Base-by-base conservation (phyloP, 169 alveolate species). In the Fabrea salina region DNA sequence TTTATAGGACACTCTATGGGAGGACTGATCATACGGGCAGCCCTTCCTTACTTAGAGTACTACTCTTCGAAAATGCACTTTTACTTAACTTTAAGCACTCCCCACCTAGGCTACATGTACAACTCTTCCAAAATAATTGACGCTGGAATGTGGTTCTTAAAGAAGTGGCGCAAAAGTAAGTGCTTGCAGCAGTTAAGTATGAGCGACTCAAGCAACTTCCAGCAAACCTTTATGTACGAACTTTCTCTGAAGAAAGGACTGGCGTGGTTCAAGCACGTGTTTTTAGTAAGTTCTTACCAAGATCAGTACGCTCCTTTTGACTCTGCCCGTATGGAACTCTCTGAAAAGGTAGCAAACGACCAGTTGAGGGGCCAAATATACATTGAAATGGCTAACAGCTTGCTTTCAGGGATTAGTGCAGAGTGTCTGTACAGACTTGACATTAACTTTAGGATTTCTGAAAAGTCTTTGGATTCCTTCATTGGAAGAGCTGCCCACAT, bases 401-500 rank as follows among this genome's bases (percentile, higher is more conserved):
- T 81, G 4, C 44, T 74, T 16, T 4, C 59, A 3, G 40, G 58
- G 11, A 40, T 81, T 43, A 40, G 32, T 41, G 85, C 74, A 22
- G 86, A 81, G 44, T n/a, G 43, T 19, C 74, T 96, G 16, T 86
- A 89, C 75, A 89, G 97, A 82, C 80, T 96, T 37, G 97, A 94
- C 85, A 97, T 96, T 7, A 91, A 94, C 80, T 96, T 94, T 79
- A 88, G 88, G 64, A 92, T 93, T 30, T 82, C 95, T 39, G 92
- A 93, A 82, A 92, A 94, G 86, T 87, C 86, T 61, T 79, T 93
- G 80, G 99, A 96, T 79, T 83, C 96, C 43, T 89, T 95, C 83
- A 95, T 96, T 25, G 99, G 99, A 5, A 88, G 99, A 78, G 96
- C 98, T 16, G 99, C 99, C 32, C 99, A 96, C 75, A 94, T 96